A percentile compares a stretch with the other conserved stretches of the same genome.
Conservation (phyloP, 192 early-diverging fungal genomes). For the Piromyces finnis region DNA sequence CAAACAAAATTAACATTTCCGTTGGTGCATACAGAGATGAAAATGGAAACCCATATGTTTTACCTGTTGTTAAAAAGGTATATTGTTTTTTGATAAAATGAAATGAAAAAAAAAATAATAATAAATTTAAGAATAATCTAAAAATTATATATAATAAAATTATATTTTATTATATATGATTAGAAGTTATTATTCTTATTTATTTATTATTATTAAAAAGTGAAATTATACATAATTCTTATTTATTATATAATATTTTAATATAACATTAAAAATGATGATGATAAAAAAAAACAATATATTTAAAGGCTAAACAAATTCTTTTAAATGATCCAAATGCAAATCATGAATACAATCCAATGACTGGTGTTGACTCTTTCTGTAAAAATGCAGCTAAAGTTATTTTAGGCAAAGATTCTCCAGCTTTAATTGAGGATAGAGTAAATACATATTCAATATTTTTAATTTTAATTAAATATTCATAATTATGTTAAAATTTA, state of each 20-base stretch:
- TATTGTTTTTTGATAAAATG: not conserved
- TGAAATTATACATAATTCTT: too few species aligned
- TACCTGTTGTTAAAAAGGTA: slow-evolving; percentile 85
- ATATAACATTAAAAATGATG: too few species aligned
- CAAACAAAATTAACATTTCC: slow-evolving; percentile 79
- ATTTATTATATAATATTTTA: too few species aligned
- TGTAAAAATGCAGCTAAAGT: slow-evolving; percentile 61
- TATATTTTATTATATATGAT: too few species aligned
- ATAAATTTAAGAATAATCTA: too few species aligned
- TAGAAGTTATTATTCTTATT: too few species aligned
- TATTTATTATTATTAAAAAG: too few species aligned
- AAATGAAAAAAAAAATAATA: too few species aligned
- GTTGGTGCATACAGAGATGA: slow-evolving; percentile 92
- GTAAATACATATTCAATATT: slow-evolving; percentile 9
- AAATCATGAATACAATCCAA: slow-evolving; percentile 90
- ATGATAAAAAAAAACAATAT: too few species aligned
- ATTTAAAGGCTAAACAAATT: slow-evolving; percentile 54
- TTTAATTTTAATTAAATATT: too few species aligned
- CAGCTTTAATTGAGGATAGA: slow-evolving; percentile 47
- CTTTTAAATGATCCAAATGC: slow-evolving; percentile 43
- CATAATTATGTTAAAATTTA: too few species aligned
- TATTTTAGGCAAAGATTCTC: slow-evolving; percentile 61
- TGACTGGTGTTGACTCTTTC: slow-evolving; percentile 64
- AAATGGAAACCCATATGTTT: slow-evolving; percentile 81
- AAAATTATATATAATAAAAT: too few species aligned